These are phyloP conservation scores for Fusarium agapanthi DNA, from an alignment of 2,329 filamentous ascomycete species.

Conservation along the genomic window DNA sequence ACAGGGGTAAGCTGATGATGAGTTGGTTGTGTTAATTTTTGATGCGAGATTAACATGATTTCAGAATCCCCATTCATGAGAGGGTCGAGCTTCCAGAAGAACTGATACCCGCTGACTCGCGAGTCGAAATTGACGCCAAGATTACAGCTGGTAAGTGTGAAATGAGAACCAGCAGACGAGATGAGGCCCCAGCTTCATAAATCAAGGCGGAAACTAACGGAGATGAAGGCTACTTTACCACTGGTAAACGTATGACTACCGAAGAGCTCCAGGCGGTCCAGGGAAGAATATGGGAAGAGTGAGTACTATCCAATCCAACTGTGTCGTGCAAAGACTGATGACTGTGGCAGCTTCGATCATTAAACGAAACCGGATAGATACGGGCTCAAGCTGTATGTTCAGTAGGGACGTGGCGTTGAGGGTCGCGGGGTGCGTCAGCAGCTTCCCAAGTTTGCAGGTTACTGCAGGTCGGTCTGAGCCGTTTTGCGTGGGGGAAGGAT, in stretches of 20 bases:
- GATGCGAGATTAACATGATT: conserved; percentile 19
- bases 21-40: neutral
- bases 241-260: conserved; percentile 86
- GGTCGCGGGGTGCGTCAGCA: conserved; percentile 39
- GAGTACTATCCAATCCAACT: conserved; percentile 38
- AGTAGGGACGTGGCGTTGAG: conserved; percentile 10
- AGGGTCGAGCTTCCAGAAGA: conserved; percentile 92
- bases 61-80: conserved; percentile 83
- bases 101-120: conserved; percentile 91
- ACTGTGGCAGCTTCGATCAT: conserved; percentile 52
- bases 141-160: conserved; percentile 84
- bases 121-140: conserved; percentile 99
- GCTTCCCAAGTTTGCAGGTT: conserved; percentile 23
- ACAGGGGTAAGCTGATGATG: conserved; percentile 67
- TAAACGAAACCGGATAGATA: conserved; percentile 36
- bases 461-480: conserved; percentile 40
- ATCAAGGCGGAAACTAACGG: conserved; percentile 31
- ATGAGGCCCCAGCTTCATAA: conserved; percentile 1
- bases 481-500: conserved; percentile 33
- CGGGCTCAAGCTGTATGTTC: neutral
- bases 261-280: conserved; percentile 87
- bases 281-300: conserved; percentile 91
- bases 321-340: conserved; percentile 29
- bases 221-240: conserved; percentile 76
- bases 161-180: neutral